These are phyloP conservation scores for Phytophthora pseudosyringae DNA, from an alignment of 352 stramenopile genomes.

Conservation along the genomic window DNA sequence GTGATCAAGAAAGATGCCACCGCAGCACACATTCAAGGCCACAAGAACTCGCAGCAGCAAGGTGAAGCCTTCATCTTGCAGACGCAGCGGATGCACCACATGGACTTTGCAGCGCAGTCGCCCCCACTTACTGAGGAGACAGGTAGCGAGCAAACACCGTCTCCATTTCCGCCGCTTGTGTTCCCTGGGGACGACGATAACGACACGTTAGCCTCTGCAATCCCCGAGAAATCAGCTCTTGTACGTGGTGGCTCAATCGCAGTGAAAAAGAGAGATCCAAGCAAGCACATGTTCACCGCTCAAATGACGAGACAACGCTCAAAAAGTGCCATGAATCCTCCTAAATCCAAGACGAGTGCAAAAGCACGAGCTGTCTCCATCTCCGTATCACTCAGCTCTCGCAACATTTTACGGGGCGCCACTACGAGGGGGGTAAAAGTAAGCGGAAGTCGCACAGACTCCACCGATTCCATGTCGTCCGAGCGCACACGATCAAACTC, in stretches of 20 bases:
- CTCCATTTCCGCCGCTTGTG: slow-evolving; percentile 6
- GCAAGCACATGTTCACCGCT: slow-evolving; percentile 22
- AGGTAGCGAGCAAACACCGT: background rate
- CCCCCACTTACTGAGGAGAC: slow-evolving; percentile 7
- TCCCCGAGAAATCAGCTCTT: background rate
- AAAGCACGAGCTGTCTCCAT: slow-evolving; percentile 26
- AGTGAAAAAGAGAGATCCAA: slow-evolving; percentile 30
- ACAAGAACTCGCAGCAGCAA: slow-evolving; percentile 83
- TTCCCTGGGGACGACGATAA: slow-evolving; percentile 16
- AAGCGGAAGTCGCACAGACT: slow-evolving; percentile 21
- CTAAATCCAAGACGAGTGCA: slow-evolving; percentile 5
- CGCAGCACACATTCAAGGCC: slow-evolving; percentile 61
- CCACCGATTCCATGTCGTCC: slow-evolving; percentile 14
- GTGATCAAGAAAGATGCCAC: slow-evolving; percentile 79
- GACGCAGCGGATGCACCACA: slow-evolving; percentile 63
- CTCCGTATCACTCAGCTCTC: slow-evolving; percentile 20
- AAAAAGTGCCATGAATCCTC: slow-evolving; percentile 25
- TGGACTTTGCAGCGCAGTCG: slow-evolving; percentile 42
- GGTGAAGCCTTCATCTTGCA: slow-evolving; percentile 70
- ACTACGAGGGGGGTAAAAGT: slow-evolving; percentile 4
- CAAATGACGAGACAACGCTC: slow-evolving; percentile 32
- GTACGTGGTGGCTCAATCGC: slow-evolving; percentile 1
- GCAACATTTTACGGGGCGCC: slow-evolving; percentile 15
- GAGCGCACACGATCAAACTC: slow-evolving; percentile 6
- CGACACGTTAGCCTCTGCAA: background rate